Evolutionary conservation across 352 stramenopile species (phyloP), one percentile per base, ranked within the genome.

Genomic region (Nothophytophthora sp.): DNA sequence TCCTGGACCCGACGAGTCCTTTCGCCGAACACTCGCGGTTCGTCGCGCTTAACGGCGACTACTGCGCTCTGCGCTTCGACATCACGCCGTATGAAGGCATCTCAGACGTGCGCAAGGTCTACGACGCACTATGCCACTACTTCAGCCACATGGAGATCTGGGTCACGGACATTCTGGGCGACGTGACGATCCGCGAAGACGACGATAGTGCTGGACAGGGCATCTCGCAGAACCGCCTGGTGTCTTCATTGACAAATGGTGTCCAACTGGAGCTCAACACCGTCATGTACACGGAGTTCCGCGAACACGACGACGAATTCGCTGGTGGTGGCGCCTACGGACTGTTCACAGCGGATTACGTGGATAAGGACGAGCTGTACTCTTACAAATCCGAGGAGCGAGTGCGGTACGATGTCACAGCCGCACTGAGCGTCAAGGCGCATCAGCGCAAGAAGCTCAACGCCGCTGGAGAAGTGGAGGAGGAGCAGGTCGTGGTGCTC

Each of bases 161-260:
- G 41, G 61, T 83, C 55, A 81, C 73, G 9, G 76, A 87, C 45
- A 65, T 56, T 23, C 49, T 83, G 18, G 76, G 76, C 11, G 52
- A 77, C 42, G 67, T 87, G 34, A 85, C 70, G 6, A 73, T 85
- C 36, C 60, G 73, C 16, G 76, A 87, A 45, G 71, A 81, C 33
- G 71, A 81, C 27, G 69, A 81, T 33, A 80, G 56, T 44, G 56
- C 52, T 10, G 63, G 73, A n/a, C 40, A 46, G n/a, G 66, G 59
- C 3, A 70, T 83, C 24, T 59, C 62, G 16, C 68, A 88, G 47
- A 60, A 73, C 25, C 71, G 73, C 10, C 50, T 85, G 13, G 65
- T 81, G 6, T 77, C 72, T 35, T 55, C 51, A 5, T 55, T 76
- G 2, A 53, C 32, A 1, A 52, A 60, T n/a, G 58, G 56, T 6